Conservation (phyloP, 192 early-diverging fungal species). For the Coemansia sp. region DNA sequence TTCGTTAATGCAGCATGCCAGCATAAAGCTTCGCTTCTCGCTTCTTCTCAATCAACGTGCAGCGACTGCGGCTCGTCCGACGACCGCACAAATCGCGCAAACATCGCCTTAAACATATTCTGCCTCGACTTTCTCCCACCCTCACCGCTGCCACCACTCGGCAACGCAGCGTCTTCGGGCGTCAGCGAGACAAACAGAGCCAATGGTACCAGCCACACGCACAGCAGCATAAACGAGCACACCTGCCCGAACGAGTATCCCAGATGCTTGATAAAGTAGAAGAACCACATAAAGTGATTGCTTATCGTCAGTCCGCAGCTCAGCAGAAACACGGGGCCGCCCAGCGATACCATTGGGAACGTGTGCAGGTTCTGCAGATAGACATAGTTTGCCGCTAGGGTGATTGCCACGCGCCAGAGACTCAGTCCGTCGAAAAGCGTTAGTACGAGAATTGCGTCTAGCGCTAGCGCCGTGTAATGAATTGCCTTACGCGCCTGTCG, state of each 20-base stretch:
- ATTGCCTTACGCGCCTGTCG: conserved; percentile 32
- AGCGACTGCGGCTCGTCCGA: conserved; percentile 20
- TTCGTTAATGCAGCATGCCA: too few relatives aligned
- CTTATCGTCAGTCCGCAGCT: conserved; percentile 78
- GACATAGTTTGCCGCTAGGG: conserved; percentile 70
- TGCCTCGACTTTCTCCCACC: conserved; percentile 13
- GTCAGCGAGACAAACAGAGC: conserved; percentile 87
- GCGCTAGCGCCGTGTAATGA: conserved; percentile 45
- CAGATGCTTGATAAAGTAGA: conserved; percentile 74
- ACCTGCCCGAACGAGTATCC: conserved; percentile 74
- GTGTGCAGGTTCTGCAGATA: conserved; percentile 76
- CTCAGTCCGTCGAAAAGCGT: conserved; percentile 79
- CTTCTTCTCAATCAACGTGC: conserved; percentile 18
- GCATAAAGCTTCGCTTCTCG: neutral
- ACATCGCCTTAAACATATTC: conserved; percentile 35
- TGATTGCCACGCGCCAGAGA: conserved; percentile 63
- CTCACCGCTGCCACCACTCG: conserved; percentile 51
- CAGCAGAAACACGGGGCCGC: conserved; percentile 68
- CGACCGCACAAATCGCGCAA: conserved; percentile 13
- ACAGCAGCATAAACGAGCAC: conserved; percentile 88
- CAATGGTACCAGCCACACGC: conserved; percentile 93
- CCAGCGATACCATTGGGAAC: conserved; percentile 82
- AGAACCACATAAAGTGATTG: conserved; percentile 97
- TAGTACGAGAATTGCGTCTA: conserved; percentile 69
- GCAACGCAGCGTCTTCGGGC: conserved; percentile 30